These are phyloP conservation scores for Alloteropsis semialata DNA, from an alignment of 176 grass and related monocot species.

Conservation along the genomic window DNA sequence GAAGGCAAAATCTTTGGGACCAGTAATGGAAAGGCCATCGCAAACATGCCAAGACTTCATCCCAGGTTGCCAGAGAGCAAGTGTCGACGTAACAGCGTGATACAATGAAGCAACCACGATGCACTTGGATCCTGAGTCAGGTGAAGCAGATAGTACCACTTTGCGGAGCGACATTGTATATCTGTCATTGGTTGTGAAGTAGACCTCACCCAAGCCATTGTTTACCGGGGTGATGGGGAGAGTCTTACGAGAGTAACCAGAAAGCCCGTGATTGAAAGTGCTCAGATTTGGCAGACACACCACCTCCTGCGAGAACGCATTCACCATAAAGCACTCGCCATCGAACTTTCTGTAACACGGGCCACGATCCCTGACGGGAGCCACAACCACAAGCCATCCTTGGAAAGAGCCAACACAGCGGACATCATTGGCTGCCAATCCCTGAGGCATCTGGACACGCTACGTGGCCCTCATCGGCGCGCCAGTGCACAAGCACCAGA, in stretches of 20 bases:
- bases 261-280: background rate
- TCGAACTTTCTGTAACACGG: background rate
- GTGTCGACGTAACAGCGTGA: background rate
- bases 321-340: conserved; percentile 4
- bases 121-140: background rate
- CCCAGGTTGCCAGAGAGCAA: conserved; percentile 6
- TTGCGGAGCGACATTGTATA: background rate
- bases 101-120: background rate
- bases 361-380: background rate
- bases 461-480: background rate
- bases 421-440: background rate
- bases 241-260: background rate
- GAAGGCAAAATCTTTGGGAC: background rate
- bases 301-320: background rate
- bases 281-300: background rate
- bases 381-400: background rate
- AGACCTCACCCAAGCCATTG: background rate
- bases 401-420: background rate
- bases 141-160: conserved; percentile 18
- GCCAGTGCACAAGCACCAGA: background rate
- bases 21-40: accelerated
- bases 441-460: background rate
- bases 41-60: conserved; percentile 20
- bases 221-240: background rate
- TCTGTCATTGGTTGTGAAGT: background rate